Evolutionary conservation across 805 yeast species (phyloP).

Genomic region (Yarrowia porcina): DNA sequence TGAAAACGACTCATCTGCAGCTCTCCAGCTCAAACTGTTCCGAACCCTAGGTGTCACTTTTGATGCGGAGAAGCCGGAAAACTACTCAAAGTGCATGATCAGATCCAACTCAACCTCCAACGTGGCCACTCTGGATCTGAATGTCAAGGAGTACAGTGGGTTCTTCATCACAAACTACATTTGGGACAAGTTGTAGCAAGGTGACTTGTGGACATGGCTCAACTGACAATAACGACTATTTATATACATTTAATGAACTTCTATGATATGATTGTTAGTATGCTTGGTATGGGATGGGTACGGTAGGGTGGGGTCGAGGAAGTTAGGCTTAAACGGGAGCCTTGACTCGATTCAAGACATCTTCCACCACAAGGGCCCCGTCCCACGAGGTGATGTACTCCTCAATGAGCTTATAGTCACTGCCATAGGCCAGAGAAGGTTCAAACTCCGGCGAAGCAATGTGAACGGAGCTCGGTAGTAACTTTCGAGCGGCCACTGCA

Average conservation of each 20-base stretch:
- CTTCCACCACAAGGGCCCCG: slow-evolving; percentile 50
- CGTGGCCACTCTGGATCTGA: slow-evolving; percentile 32
- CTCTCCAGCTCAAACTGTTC: slow-evolving; percentile 32
- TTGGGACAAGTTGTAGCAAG: slow-evolving; percentile 53
- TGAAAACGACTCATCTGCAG: slow-evolving; percentile 21
- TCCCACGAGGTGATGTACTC: slow-evolving; percentile 47
- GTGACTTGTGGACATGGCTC: no score
- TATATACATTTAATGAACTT: slow-evolving; percentile 1
- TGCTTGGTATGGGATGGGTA: neutral
- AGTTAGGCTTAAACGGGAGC: slow-evolving; percentile 46
- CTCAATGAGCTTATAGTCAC: slow-evolving; percentile 46
- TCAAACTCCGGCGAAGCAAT: slow-evolving; percentile 46
- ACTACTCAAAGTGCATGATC: slow-evolving; percentile 30
- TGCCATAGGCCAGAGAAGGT: slow-evolving; percentile 54
- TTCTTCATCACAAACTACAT: slow-evolving; percentile 70
- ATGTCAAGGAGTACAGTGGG: slow-evolving; percentile 52
- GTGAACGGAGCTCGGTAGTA: slow-evolving; percentile 49
- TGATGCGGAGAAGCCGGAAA: slow-evolving; percentile 29
- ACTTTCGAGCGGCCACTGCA: slow-evolving; percentile 47
- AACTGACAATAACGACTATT: neutral
- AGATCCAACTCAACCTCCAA: slow-evolving; percentile 28
- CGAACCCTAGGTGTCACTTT: slow-evolving; percentile 33
- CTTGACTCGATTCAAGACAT: slow-evolving; percentile 49
- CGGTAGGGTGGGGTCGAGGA: neutral
- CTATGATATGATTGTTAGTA: neutral